These are phyloP conservation scores for Fusarium sp. DNA, from an alignment of 2,329 filamentous ascomycete genomes.

Conservation along the genomic window DNA sequence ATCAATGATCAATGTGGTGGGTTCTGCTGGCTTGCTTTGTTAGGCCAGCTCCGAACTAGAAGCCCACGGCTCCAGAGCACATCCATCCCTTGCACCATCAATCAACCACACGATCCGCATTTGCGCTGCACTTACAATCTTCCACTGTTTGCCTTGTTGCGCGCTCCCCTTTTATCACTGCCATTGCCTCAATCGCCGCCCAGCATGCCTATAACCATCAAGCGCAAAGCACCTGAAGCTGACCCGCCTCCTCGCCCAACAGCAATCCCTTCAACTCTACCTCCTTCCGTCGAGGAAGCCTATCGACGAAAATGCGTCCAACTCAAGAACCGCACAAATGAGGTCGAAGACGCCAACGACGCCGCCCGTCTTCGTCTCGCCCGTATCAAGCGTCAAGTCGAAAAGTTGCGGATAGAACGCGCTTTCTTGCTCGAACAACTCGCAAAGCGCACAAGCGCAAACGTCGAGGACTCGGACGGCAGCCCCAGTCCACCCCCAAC, in stretches of 20 bases:
- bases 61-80: slow-evolving; percentile 26
- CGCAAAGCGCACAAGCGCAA: slow-evolving; percentile 78
- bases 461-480: slow-evolving; percentile 82
- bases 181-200: slow-evolving; percentile 19
- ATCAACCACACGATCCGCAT: slow-evolving; percentile 14
- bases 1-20: slow-evolving; percentile 25
- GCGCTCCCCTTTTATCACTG: slow-evolving; percentile 13
- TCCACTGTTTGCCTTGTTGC: slow-evolving; percentile 16
- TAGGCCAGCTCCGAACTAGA: slow-evolving; percentile 22
- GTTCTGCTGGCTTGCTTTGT: slow-evolving; percentile 36
- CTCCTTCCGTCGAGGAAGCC: slow-evolving; percentile 93
- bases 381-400: slow-evolving; percentile 85
- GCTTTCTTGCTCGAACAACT: slow-evolving; percentile 81
- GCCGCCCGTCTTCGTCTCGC: slow-evolving; percentile 81
- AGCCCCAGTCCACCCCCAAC: slow-evolving; percentile 85
- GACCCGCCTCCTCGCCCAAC: slow-evolving; percentile 52
- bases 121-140: slow-evolving; percentile 5
- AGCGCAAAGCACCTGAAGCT: slow-evolving; percentile 56
- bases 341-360: slow-evolving; percentile 93
- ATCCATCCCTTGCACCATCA: slow-evolving; percentile 38
- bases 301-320: slow-evolving; percentile 98
- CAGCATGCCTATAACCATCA: slow-evolving; percentile 52
- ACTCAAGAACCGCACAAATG: slow-evolving; percentile 88
- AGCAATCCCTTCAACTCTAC: slow-evolving; percentile 71
- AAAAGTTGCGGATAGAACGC: slow-evolving; percentile 91